Conservation (phyloP, 768 basidiomycete species). For the Cubamyces sp. region DNA sequence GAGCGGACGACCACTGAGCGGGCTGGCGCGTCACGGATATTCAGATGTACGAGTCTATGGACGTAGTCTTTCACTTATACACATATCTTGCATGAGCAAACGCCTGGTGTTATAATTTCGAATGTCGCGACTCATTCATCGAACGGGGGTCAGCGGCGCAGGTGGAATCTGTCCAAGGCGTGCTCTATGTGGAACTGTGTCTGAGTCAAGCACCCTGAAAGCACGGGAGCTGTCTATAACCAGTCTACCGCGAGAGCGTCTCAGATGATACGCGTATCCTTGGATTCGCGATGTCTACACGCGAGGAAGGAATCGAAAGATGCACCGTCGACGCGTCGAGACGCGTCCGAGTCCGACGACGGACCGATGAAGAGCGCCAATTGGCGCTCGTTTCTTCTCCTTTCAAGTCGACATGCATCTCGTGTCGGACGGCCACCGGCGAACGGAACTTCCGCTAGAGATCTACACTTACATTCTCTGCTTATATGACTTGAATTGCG, state of each 20-base stretch:
- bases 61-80: background rate
- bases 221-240: background rate
- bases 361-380: too few relatives aligned
- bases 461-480: constrained; percentile 42
- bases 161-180: too few relatives aligned
- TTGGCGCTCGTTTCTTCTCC: background rate
- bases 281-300: too few relatives aligned
- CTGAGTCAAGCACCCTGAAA: too few relatives aligned
- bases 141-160: too few relatives aligned
- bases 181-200: too few relatives aligned
- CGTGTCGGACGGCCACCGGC: background rate
- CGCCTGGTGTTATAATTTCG: too few relatives aligned
- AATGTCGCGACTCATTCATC: too few relatives aligned
- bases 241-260: background rate
- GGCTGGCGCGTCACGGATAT: background rate
- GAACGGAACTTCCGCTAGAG: constrained; percentile 37
- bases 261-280: too few relatives aligned
- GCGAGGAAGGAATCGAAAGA: too few relatives aligned
- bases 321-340: constrained; percentile 11
- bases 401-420: background rate
- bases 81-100: too few relatives aligned
- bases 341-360: background rate
- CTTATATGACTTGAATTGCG: constrained; percentile 28
- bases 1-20: constrained; percentile 55
- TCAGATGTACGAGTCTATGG: constrained; percentile 1